Base-by-base conservation (phyloP, 1,139 yeast genomes). In the Blastobotrys persicus region DNA sequence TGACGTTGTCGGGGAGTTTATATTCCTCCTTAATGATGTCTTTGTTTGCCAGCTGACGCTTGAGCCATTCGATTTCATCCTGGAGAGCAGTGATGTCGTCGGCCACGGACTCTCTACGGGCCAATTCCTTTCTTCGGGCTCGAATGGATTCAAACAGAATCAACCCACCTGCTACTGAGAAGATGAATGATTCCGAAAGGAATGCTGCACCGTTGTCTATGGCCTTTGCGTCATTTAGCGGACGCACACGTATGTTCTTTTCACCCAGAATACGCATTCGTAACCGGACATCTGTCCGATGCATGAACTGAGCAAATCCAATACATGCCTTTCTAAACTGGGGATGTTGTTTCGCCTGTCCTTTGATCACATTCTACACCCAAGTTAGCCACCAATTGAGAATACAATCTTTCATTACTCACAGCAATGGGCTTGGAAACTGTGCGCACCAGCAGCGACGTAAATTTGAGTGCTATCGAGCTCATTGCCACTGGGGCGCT, bases 201-300 rank as follows among this genome's bases (percentile, higher is more conserved):
- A 88, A 81, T 44, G 78, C 84, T 42, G 96, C 95, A 1, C 96
- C 96, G 50, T 76, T 80, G 54, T 88, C 95, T 41, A 88, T 79
- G 40, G 96, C 96, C 62, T 81, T 83, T 19, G 83, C 81, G 58
- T 88, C 96, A 62, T 87, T 88, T 60, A 88, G 74, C 0, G 96
- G 96, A 43, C 95, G 74, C 9, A 88, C 77, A 57, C 76, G 79
- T 40, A 64, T 57, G 39, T 67, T 73, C 46, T 74, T 75, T 53
- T 79, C 83, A 6, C 92, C 88, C 51, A 84, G 68, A 41, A 88
- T 73, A 38, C 79, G 74, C 79, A 81, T 76, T 45, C 89, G 76
- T 55, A 87, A 68, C 42, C 69, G 68, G 48, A 82, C 74, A 61
- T 88, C 96, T 1, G 87, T 73, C 43, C 73, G 72, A 62, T 88